phyloP scores from a whole-genome alignment of 2,329 filamentous ascomycete species.

The Amylocarpus encephaloides region DNA sequence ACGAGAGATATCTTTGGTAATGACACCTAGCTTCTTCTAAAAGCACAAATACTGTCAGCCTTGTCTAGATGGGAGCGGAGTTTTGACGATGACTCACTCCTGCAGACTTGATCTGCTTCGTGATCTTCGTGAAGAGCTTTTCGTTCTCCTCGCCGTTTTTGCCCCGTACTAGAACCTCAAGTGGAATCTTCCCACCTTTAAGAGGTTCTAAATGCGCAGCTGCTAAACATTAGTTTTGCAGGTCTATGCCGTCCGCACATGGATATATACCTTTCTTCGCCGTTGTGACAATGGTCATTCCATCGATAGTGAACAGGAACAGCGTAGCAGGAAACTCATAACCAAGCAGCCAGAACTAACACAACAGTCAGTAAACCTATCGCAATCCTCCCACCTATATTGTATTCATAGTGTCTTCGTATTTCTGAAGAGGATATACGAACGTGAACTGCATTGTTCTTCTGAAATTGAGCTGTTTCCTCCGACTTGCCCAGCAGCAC shows the following conservation, averaged over 20 bases:
- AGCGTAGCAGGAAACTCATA: slow-evolving; percentile 98
- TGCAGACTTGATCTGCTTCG: slow-evolving; percentile 79
- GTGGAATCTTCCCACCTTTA: slow-evolving; percentile 84
- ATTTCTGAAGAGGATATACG: slow-evolving; percentile 32
- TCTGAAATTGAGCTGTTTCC: slow-evolving; percentile 79
- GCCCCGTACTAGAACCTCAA: slow-evolving; percentile 85
- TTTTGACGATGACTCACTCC: slow-evolving; percentile 56
- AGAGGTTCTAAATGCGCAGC: slow-evolving; percentile 89
- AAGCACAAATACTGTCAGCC: slow-evolving; percentile 11
- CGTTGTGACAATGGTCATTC: slow-evolving; percentile 87
- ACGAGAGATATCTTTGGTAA: slow-evolving; percentile 75
- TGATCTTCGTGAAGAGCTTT: slow-evolving; percentile 78
- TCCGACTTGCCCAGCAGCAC: slow-evolving; percentile 94
- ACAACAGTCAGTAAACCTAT: slow-evolving; percentile 10
- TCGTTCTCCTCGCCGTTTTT: slow-evolving; percentile 90
- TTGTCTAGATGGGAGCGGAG: background rate
- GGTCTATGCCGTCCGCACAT: background rate
- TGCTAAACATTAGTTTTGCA: slow-evolving; percentile 39
- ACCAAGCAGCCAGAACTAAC: slow-evolving; percentile 91
- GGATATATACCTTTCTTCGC: slow-evolving; percentile 77
- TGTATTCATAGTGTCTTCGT: too few relatives aligned
- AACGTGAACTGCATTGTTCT: slow-evolving; percentile 96
- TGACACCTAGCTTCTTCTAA: slow-evolving; percentile 81
- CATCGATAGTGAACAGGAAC: slow-evolving; percentile 84
- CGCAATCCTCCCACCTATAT: background rate